Conservation (phyloP, 2,329 filamentous ascomycete species). For the Cephalotrichum gorgonifer region DNA sequence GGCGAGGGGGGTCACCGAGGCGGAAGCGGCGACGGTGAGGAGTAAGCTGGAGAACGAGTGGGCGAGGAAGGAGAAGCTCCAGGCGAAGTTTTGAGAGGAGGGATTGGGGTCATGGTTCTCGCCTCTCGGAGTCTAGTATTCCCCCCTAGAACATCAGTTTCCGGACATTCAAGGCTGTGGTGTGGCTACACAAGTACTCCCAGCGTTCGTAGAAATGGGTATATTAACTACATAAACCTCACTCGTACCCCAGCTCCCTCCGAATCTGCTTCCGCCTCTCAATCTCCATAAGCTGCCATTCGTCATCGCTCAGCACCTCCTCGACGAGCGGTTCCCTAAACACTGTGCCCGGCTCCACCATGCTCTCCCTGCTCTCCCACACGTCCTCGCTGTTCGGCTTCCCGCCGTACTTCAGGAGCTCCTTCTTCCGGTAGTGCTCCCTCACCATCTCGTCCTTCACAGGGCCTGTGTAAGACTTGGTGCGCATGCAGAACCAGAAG, state of each 20-base stretch:
- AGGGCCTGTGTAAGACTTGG: constrained; percentile 49
- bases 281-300: constrained; percentile 26
- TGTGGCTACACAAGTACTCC: no score
- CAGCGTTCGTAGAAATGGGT: neutral
- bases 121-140: no score
- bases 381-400: constrained; percentile 75
- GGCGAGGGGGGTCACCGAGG: constrained; percentile 77
- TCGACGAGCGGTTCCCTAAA: constrained; percentile 31
- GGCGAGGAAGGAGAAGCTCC: constrained; percentile 56
- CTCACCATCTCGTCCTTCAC: constrained; percentile 52
- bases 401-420: constrained; percentile 54
- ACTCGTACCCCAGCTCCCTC: constrained; percentile 17
- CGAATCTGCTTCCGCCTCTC: constrained; percentile 23
- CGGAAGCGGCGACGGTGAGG: constrained; percentile 61
- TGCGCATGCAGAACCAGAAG: constrained; percentile 97
- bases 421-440: constrained; percentile 58
- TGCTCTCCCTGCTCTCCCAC: constrained; percentile 65
- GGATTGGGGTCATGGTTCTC: no score
- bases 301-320: constrained; percentile 28
- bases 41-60: constrained; percentile 60
- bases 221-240: neutral
- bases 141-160: no score
- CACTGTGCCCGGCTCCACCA: constrained; percentile 36
- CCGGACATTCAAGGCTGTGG: no score
- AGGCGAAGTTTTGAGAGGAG: constrained; percentile 2